phyloP scores from a whole-genome alignment of 768 basidiomycete genomes.

The Podaxis sp. region DNA sequence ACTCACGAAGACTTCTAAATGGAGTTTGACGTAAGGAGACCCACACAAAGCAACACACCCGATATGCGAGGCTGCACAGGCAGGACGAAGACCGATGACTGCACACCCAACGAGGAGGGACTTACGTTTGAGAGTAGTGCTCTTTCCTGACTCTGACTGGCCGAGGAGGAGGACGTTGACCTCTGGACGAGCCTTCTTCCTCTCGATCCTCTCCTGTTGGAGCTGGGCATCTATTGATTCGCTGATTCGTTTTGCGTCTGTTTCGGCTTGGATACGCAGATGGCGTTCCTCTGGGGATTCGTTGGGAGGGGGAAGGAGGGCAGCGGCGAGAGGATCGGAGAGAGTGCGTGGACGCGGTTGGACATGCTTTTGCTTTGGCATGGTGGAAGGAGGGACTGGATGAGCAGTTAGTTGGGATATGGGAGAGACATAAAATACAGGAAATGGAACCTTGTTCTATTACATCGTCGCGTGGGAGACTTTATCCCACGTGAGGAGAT shows the following conservation, averaged over 20 bases:
- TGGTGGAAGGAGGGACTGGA: slow-evolving; percentile 24
- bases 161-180: slow-evolving; percentile 79
- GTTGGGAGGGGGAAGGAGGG: slow-evolving; percentile 64
- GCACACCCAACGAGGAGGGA: slow-evolving; percentile 17
- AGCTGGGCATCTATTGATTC: slow-evolving; percentile 80
- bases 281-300: slow-evolving; percentile 69
- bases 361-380: slow-evolving; percentile 35
- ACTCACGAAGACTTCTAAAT: slow-evolving; percentile 2
- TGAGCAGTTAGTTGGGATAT: slow-evolving; percentile 17
- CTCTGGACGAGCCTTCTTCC: slow-evolving; percentile 54
- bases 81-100: slow-evolving; percentile 7
- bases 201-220: slow-evolving; percentile 56
- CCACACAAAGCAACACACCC: slow-evolving; percentile 6
- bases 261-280: slow-evolving; percentile 58
- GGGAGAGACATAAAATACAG: slow-evolving; percentile 9
- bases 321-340: slow-evolving; percentile 69
- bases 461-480: slow-evolving; percentile 1
- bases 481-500: slow-evolving; percentile 5
- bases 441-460: background rate
- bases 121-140: slow-evolving; percentile 86
- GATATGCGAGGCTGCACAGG: slow-evolving; percentile 8
- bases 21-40: slow-evolving; percentile 12
- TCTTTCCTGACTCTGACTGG: slow-evolving; percentile 89
- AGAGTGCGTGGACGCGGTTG: slow-evolving; percentile 34
- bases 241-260: slow-evolving; percentile 68